Conservation (phyloP, 2,329 filamentous ascomycete species). For the Sporothrix globosa region DNA sequence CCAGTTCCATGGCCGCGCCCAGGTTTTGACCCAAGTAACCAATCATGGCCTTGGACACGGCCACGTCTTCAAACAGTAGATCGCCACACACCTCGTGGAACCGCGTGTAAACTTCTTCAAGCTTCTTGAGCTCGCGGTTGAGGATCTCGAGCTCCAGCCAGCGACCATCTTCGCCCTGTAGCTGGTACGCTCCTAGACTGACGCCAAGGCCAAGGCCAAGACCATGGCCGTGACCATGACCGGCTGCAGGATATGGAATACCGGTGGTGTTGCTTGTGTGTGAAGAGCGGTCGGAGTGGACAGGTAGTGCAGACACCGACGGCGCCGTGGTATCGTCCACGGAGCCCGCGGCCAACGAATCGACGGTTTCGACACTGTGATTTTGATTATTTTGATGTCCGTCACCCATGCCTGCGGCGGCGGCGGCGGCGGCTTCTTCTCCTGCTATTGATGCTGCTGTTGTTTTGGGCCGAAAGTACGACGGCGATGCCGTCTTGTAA, state of each 20-base stretch:
- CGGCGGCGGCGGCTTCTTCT: too few relatives aligned
- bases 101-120: slow-evolving; percentile 52
- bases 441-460: too few relatives aligned
- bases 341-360: background rate
- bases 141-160: slow-evolving; percentile 55
- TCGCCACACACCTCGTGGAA: slow-evolving; percentile 50
- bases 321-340: slow-evolving; percentile 7
- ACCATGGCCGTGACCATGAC: background rate
- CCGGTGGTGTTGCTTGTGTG: background rate
- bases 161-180: slow-evolving; percentile 51
- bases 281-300: background rate
- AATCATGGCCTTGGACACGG: slow-evolving; percentile 52
- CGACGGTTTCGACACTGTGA: background rate
- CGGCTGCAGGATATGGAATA: background rate
- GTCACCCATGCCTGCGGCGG: background rate
- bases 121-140: slow-evolving; percentile 52
- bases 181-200: slow-evolving; percentile 51
- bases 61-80: slow-evolving; percentile 46
- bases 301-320: background rate
- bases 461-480: background rate
- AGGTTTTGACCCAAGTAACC: slow-evolving; percentile 51
- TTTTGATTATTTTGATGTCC: too few relatives aligned
- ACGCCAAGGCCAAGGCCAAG: slow-evolving; percentile 42
- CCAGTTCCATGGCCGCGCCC: slow-evolving; percentile 49
- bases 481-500: slow-evolving; percentile 48